A percentile compares a stretch with the other conserved stretches of the same genome.
These are phyloP conservation scores for Fraxinus dipetala DNA, from an alignment of 305 asterid genomes.

Conservation along the genomic window DNA sequence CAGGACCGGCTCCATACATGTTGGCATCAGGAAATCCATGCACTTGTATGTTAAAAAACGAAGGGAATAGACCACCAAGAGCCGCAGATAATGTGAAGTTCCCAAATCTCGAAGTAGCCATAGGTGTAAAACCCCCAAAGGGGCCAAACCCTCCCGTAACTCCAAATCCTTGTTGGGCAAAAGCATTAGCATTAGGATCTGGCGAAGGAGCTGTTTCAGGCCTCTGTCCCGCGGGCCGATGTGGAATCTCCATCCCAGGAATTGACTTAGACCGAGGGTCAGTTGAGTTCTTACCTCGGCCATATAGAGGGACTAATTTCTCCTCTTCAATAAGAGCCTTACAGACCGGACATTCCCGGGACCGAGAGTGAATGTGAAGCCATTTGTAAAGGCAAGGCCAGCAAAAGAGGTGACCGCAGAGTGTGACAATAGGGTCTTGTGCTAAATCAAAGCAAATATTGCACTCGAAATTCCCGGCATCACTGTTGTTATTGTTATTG, in stretches of 20 bases:
- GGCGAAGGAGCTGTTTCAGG: conserved; percentile 59
- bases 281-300: conserved; percentile 52
- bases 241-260: conserved; percentile 55
- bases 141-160: conserved; percentile 48
- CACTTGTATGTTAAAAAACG: conserved; percentile 49
- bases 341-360: conserved; percentile 62
- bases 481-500: conserved; percentile 27
- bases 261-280: conserved; percentile 58
- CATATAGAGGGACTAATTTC: conserved; percentile 54
- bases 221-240: conserved; percentile 52
- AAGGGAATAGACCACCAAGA: conserved; percentile 49
- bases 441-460: conserved; percentile 60
- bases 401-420: conserved; percentile 65
- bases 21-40: conserved; percentile 45
- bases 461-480: conserved; percentile 56
- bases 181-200: conserved; percentile 35
- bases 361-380: conserved; percentile 54
- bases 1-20: conserved; percentile 48
- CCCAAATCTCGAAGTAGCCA: conserved; percentile 49
- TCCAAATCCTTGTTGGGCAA: conserved; percentile 43
- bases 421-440: conserved; percentile 59
- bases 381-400: conserved; percentile 27
- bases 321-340: conserved; percentile 54
- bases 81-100: conserved; percentile 42
- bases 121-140: conserved; percentile 50